Evolutionary conservation across 306 rosid species (phyloP).

Genomic region (Morella rubra): DNA sequence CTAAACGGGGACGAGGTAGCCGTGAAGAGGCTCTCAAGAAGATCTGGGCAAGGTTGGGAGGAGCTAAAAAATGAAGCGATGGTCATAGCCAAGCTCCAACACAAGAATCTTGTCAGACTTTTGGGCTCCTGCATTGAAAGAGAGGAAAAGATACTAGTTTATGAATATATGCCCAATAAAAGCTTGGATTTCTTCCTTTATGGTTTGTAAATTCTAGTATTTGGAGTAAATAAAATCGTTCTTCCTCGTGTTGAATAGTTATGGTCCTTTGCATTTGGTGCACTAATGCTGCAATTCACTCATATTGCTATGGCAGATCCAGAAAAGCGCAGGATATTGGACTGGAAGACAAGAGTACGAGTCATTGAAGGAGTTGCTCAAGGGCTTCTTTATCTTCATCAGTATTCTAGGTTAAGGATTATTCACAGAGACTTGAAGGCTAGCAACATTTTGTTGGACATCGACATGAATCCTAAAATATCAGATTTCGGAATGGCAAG

Average conservation of each 20-base stretch:
- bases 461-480: slow-evolving; percentile 37
- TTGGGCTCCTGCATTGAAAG: slow-evolving; percentile 36
- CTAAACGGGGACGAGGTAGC: slow-evolving; percentile 38
- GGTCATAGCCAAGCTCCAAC: slow-evolving; percentile 44
- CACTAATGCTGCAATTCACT: background rate
- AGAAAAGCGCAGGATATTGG: slow-evolving; percentile 15
- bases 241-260: too few relatives aligned
- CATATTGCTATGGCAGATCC: slow-evolving; percentile 12
- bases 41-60: slow-evolving; percentile 47
- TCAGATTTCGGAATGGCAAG: slow-evolving; percentile 42
- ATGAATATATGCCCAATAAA: slow-evolving; percentile 36
- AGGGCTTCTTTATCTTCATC: slow-evolving; percentile 43
- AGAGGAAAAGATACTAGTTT: slow-evolving; percentile 31
- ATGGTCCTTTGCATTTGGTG: background rate
- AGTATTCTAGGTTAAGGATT: slow-evolving; percentile 26
- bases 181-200: slow-evolving; percentile 40
- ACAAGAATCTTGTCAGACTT: slow-evolving; percentile 39
- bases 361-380: slow-evolving; percentile 35
- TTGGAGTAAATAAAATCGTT: background rate
- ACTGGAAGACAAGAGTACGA: slow-evolving; percentile 29
- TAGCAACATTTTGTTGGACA: slow-evolving; percentile 33
- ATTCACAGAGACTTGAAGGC: slow-evolving; percentile 37
- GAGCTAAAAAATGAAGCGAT: slow-evolving; percentile 35
- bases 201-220: slow-evolving; percentile 18
- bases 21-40: slow-evolving; percentile 32